phyloP scores from a whole-genome alignment of 2,329 filamentous ascomycete genomes.

The Epichloe baconii region DNA sequence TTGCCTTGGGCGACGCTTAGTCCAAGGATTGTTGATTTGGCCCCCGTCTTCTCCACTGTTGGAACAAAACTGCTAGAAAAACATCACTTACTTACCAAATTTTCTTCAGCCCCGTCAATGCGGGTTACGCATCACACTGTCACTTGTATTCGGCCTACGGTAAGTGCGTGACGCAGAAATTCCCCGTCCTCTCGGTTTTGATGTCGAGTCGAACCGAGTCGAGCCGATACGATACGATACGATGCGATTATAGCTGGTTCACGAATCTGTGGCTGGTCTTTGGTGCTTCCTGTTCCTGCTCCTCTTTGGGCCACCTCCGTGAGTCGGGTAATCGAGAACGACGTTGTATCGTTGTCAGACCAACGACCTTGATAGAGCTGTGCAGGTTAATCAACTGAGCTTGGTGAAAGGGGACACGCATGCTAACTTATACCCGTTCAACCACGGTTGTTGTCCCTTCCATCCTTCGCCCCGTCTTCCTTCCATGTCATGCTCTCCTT shows the following conservation, averaged over 20 bases:
- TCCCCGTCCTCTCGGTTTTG: background rate
- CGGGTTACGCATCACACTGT: background rate
- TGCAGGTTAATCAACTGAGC: slow-evolving; percentile 8
- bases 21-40: background rate
- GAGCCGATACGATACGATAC: background rate
- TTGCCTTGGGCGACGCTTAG: background rate
- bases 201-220: background rate
- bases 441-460: slow-evolving; percentile 12
- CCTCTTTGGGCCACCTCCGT: background rate
- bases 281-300: background rate
- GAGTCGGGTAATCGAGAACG: background rate
- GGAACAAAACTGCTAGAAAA: background rate
- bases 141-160: background rate
- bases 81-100: background rate
- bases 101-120: background rate
- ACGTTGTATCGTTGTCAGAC: background rate
- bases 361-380: background rate
- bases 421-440: slow-evolving; percentile 28
- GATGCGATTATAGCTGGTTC: background rate
- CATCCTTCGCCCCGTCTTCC: slow-evolving; percentile 12
- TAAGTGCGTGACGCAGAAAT: background rate
- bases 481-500: slow-evolving; percentile 6
- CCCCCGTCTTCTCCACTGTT: background rate
- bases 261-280: background rate
- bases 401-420: slow-evolving; percentile 15